Evolutionary conservation across 495 filamentous ascomycete species (phyloP).

Genomic region (Neurospora sublineolata): DNA sequence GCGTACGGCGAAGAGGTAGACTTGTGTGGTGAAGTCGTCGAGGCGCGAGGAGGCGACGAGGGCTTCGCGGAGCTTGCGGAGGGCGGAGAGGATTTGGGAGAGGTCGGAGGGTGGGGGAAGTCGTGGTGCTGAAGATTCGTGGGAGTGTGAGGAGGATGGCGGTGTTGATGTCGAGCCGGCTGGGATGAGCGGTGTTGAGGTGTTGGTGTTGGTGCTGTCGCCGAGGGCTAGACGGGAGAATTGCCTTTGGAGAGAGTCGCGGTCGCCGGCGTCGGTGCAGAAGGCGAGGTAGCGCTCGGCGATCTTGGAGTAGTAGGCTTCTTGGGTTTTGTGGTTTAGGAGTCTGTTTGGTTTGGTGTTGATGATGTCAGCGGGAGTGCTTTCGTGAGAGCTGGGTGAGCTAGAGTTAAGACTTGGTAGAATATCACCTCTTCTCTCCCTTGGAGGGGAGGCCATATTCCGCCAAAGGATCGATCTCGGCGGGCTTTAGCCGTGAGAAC

Average conservation of each 20-base stretch:
- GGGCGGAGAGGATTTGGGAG: conserved; percentile 47
- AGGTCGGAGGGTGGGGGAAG: not conserved
- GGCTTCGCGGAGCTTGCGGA: conserved; percentile 86
- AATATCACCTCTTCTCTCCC: conserved; percentile 49
- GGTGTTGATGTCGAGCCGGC: not conserved
- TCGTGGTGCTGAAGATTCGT: not conserved
- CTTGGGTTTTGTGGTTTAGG: conserved; percentile 61
- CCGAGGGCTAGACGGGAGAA: conserved; percentile 53
- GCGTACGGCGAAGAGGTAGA: conserved; percentile 71
- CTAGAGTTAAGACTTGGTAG: not conserved
- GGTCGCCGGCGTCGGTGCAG: conserved; percentile 54
- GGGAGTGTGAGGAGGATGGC: not conserved
- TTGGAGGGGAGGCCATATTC: conserved; percentile 76
- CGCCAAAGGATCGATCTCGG: conserved; percentile 60
- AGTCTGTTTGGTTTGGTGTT: conserved; percentile 39
- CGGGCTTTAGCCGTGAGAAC: conserved; percentile 62
- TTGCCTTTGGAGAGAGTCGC: conserved; percentile 58
- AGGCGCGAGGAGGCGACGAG: conserved; percentile 60
- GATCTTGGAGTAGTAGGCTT: conserved; percentile 76
- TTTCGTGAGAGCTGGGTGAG: not conserved
- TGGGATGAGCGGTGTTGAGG: not conserved
- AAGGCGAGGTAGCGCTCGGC: conserved; percentile 78
- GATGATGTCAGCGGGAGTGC: not conserved
- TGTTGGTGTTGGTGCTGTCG: conserved; percentile 2
- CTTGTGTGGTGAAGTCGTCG: conserved; percentile 59